phyloP scores from a whole-genome alignment of 1,139 yeast genomes.

The Taphrina pruni region DNA sequence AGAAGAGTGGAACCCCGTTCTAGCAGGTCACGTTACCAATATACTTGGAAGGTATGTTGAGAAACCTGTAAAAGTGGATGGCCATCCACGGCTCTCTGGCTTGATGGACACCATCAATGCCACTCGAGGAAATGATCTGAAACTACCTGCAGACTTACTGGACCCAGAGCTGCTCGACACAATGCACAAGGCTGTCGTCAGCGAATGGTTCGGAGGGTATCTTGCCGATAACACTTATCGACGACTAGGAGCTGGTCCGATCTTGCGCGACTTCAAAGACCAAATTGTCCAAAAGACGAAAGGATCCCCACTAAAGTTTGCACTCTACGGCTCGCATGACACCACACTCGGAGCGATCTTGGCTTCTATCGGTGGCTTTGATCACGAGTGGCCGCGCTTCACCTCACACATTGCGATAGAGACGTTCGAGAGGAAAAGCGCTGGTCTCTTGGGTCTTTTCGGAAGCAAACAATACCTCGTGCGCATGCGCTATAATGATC shows the following conservation, averaged over 20 bases:
- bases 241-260: slow-evolving; percentile 43
- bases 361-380: slow-evolving; percentile 46
- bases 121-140: slow-evolving; percentile 46
- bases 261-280: slow-evolving; percentile 42
- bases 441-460: slow-evolving; percentile 27
- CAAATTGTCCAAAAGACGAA: slow-evolving; percentile 36
- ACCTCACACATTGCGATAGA: slow-evolving; percentile 46
- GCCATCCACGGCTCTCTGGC: slow-evolving; percentile 47
- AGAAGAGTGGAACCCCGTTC: slow-evolving; percentile 46
- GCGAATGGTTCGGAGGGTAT: slow-evolving; percentile 48
- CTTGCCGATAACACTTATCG: slow-evolving; percentile 40
- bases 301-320: slow-evolving; percentile 43
- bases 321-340: slow-evolving; percentile 47
- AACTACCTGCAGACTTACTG: slow-evolving; percentile 44
- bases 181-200: slow-evolving; percentile 45
- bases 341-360: slow-evolving; percentile 47
- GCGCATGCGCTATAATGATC: slow-evolving; percentile 46
- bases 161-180: slow-evolving; percentile 43
- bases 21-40: slow-evolving; percentile 46
- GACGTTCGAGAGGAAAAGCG: slow-evolving; percentile 43
- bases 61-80: slow-evolving; percentile 46
- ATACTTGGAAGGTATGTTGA: slow-evolving; percentile 44
- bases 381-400: slow-evolving; percentile 47
- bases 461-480: slow-evolving; percentile 44
- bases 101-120: slow-evolving; percentile 46